Base-by-base conservation (phyloP, 306 rosid species). In the Prunus fruticosa region DNA sequence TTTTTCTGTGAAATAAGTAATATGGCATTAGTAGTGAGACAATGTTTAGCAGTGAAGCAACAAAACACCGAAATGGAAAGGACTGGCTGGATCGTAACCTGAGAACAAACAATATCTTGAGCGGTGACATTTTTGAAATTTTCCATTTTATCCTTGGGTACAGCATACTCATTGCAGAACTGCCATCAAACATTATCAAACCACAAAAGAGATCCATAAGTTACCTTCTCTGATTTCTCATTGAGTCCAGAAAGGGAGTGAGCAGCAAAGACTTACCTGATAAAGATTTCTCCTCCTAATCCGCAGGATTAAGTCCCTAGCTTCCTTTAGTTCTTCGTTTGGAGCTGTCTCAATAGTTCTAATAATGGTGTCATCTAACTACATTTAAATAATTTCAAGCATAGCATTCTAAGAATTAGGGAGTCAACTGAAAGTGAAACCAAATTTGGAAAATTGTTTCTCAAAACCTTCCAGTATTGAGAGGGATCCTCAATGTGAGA, bases 161-260 rank as follows among this genome's bases (percentile, higher is more conserved):
- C 96, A n/a, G 97, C 86, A 89, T 95, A 95, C 78, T 92, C 96
- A 34, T 92, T 95, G 80, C 97, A 92, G 64, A 92, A 95, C 98
- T 95, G 89, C 80, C 82, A 82, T 46, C 71, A 49, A 34, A n/a
- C 11, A 18, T 45, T 19, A 41, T 66, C 47, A 65, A 46, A 30
- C 20, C 20, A 28, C 73, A 53, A 45, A 8, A 14, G 43, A 56
- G 20, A 22, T 16, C 53, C 15, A 22, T 61, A 32, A 43, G 58
- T 54, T 25, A 32, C 28, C 19, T 49, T 50, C 11, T 30, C 12
- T 19, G 65, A 22, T 28, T 56, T 30, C 20, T 77, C 58, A 30
- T 16, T 16, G 41, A 23, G 61, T 73, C 38, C n/a, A 38, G 27
- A 56, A 62, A 67, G 54, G 72, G 11, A 22, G 27, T 30, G 15